These are phyloP conservation scores for Amphibolis antarctica DNA, from an alignment of 106 monocot species.

Conservation along the genomic window DNA sequence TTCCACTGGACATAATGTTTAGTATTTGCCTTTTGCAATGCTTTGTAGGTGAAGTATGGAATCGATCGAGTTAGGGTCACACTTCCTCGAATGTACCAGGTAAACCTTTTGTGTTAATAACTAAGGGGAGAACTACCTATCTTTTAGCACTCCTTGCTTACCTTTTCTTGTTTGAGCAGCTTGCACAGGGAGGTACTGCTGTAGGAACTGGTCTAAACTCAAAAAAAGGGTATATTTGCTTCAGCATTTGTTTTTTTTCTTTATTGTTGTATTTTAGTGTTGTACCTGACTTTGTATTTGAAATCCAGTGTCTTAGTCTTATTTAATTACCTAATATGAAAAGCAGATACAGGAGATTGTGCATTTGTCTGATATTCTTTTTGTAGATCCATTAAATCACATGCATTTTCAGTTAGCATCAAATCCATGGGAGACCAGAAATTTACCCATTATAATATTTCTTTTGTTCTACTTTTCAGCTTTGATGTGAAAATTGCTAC, in stretches of 20 bases:
- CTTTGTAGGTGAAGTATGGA: constrained; percentile 71
- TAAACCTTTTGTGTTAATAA: constrained; percentile 12
- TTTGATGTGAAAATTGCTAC: constrained; percentile 88
- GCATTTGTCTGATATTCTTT: no score
- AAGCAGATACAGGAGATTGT: no score
- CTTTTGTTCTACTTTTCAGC: constrained; percentile 22
- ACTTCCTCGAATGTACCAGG: constrained; percentile 92
- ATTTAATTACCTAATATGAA: no score
- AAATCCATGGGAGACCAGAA: no score
- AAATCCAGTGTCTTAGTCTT: no score
- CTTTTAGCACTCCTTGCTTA: not conserved
- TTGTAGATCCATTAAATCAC: no score
- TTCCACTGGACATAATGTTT: not conserved
- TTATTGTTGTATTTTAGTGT: not conserved
- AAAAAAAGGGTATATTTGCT: constrained; percentile 63
- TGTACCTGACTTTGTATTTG: no score
- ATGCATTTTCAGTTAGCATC: no score
- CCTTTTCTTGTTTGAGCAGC: constrained; percentile 35
- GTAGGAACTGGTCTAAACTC: constrained; percentile 96
- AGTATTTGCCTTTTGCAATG: not conserved
- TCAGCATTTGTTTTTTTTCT: constrained; percentile 11
- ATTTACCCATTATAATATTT: not conserved
- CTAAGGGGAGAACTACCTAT: not conserved
- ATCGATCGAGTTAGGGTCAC: constrained; percentile 57
- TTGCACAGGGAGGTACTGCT: constrained; percentile 99